Base-by-base conservation (phyloP, 805 yeast genomes). In the Kregervanrija delftensis region DNA sequence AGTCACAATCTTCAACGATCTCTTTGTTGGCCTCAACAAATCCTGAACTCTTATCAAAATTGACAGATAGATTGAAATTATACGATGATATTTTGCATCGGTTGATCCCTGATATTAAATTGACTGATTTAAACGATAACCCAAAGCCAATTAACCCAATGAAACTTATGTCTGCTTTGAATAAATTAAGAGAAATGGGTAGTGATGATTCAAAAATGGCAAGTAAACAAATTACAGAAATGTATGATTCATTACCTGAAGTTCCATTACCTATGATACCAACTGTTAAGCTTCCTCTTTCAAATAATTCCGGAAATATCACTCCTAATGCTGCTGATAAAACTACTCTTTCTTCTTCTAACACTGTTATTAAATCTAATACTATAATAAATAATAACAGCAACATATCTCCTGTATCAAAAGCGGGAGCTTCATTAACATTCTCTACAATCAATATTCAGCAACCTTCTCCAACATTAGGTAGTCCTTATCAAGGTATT, bases 61-160 rank as follows among this genome's bases (percentile, higher is more conserved):
- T 63, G 30, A 55, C 64, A 13, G 59, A 59, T 43, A 41, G 64
- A 35, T 46, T 62, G 37, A 59, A 60, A 43, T 43, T 58, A 14
- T 62, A 61, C 39, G 68, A 64, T 46, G 68, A 64, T 41, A 55
- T 62, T 10, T 45, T 64, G 39, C 63, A 60, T 33, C 44, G 60
- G 17, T 44, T 64, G 8, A 35, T 64, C 12, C 68, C 68, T 2
- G 64, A 60, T 40, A 52, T 60, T 35, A 62, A 62, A 40, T 44
- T 59, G 32, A 56, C 65, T 1, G 65, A 62, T 38, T 47, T 57
- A 40, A 57, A 60, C 39, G 65, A 59, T 34, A 57, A 57, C 33
- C 63, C 64, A 3, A 55, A 54, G 40, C 63, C 63, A 0, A 61
- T 64, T 13, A 61, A 64, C 41, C 65, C 68, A 14, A 51, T 58